Conservation (phyloP, 176 grass and related monocot genomes). For the Eleusine coracana region DNA sequence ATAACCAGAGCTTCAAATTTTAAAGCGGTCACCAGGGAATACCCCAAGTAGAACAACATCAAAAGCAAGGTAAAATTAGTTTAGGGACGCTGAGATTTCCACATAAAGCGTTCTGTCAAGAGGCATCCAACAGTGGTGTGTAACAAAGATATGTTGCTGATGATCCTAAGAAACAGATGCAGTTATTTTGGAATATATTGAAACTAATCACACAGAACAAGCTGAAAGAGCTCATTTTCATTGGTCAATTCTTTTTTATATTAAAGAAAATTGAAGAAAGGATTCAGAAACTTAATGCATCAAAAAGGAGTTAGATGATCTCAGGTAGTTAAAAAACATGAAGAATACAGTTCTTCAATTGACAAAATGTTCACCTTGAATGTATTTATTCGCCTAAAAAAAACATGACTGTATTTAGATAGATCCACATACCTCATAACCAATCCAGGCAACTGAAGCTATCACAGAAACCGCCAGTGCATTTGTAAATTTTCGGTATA, state of each 20-base stretch:
- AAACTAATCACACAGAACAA: not conserved
- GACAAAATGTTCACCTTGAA: slow-evolving; percentile 14
- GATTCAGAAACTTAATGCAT: slow-evolving; percentile 8
- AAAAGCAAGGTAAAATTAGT: not conserved
- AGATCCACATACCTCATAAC: slow-evolving; percentile 79
- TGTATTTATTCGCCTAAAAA: not conserved
- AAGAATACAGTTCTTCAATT: not conserved
- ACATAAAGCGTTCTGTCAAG: not conserved
- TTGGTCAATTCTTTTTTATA: not conserved
- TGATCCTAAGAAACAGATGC: not conserved
- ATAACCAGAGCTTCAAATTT: not conserved
- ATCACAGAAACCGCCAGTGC: slow-evolving; percentile 81
- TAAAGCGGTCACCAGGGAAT: not conserved
- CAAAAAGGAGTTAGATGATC: slow-evolving; percentile 7
- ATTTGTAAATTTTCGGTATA: slow-evolving; percentile 96
- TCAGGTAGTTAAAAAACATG: not conserved
- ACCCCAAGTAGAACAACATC: not conserved
- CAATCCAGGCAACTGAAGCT: slow-evolving; percentile 97
- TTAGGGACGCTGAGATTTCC: not conserved
- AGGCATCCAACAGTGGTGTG: not conserved
- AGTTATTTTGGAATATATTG: slow-evolving; percentile 1
- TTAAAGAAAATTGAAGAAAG: not conserved
- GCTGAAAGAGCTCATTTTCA: not conserved
- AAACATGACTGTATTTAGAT: not conserved
- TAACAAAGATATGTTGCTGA: not conserved